Evolutionary conservation across 805 yeast species (phyloP), one percentile per base, ranked within the genome.

Genomic region (Saccharomycopsis sp.): DNA sequence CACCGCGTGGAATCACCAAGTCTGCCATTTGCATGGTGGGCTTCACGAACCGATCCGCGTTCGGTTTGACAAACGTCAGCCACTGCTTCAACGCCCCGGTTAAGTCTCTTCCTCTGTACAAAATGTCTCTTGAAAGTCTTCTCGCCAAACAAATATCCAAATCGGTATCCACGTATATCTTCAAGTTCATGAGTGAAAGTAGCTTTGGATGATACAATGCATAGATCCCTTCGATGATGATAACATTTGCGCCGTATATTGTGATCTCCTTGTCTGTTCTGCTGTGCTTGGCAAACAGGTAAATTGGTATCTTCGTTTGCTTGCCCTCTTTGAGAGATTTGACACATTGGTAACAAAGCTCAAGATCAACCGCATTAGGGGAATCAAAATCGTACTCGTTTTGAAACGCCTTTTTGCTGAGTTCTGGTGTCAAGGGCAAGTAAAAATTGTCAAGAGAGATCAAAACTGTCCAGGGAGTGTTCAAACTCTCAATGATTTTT

Each of bases 381-480:
- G 72, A 68, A 60, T 92, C 98, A 53, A 92, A 84, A 58, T 92
- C 96, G 54, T 69, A 83, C 48, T 85, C 74, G 50, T 80, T 72
- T 8, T 61, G 54, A 55, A 79, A 81, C 0, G 96, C 97, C 39
- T 50, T 53, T 42, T 64, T 52, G 13, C 81, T 66, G 48, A 84
- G 74, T 32, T 75, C 89, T 2, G 58, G 61, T 1, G 66, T 68
- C 50, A 92, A 65, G 0, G 92, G 92, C 36, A 71, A 75, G 62
- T 92, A 92, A 57, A 89, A 92, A 60, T 89, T 89, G 57, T 92
- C 98, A 62, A 87, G 68, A 1, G 96, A 82, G 16, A 89, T 56
- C 42, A 92, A 65, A 9, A 92, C 89, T 0, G 96, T 85, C 96
- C 97, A 88, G 1, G 97, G 97, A 41, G 85, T 85, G 60, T 85